These are phyloP conservation scores for Daldinia decipiens DNA, from an alignment of 495 filamentous ascomycete species.

Conservation along the genomic window DNA sequence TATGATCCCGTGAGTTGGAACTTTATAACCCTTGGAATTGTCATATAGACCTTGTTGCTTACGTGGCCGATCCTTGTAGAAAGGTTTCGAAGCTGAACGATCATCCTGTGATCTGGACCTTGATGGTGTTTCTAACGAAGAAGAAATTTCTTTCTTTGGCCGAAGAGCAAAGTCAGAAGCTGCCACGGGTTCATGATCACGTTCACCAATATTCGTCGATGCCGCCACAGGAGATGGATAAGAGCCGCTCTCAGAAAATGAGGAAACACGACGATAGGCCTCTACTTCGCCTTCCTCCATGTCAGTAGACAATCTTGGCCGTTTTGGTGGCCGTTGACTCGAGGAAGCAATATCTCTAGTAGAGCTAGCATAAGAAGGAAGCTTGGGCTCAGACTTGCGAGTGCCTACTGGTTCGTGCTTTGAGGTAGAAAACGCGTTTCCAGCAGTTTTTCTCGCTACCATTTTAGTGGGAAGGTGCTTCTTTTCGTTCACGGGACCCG, in stretches of 20 bases:
- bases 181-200: constrained; percentile 25
- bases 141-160: constrained; percentile 35
- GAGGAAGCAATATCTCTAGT: constrained; percentile 9
- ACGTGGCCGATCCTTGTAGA: constrained; percentile 12
- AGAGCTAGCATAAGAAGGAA: not conserved
- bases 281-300: constrained; percentile 1
- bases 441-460: constrained; percentile 40
- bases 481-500: constrained; percentile 22
- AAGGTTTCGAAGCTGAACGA: constrained; percentile 14
- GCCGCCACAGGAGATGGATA: constrained; percentile 12
- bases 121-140: constrained; percentile 19
- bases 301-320: constrained; percentile 23
- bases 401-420: not conserved
- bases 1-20: constrained; percentile 19
- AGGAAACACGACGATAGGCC: constrained; percentile 5
- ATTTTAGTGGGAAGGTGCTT: constrained; percentile 40
- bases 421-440: constrained; percentile 8
- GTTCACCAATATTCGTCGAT: constrained; percentile 15
- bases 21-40: not conserved
- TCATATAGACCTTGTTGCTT: constrained; percentile 3
- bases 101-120: constrained; percentile 16
- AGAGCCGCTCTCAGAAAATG: constrained; percentile 21
- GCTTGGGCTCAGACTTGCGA: constrained; percentile 7
- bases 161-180: constrained; percentile 46
- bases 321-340: constrained; percentile 31